Evolutionary conservation across 768 basidiomycete genomes (phyloP), one percentile per base, ranked within the genome.

Genomic region (Pluteus cervinus): DNA sequence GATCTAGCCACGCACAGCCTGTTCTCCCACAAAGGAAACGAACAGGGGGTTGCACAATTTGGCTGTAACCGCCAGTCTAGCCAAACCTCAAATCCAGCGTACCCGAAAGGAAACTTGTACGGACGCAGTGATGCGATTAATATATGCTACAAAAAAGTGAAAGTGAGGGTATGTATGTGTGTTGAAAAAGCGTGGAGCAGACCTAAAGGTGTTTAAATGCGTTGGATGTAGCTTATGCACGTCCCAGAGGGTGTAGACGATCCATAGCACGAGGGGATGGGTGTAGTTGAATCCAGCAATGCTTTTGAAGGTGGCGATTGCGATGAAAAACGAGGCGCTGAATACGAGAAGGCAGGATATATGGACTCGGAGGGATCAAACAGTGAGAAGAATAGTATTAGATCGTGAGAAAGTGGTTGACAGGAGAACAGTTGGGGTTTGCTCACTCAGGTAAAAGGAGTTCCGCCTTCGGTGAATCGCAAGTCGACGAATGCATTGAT

Each of bases 401-500:
- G n/a, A n/a, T n/a, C n/a, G 37, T 41, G 36, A 50, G 33, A 55
- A 73, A 76, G 52, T 11, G 34, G 29, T 32, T 18, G 23, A 26
- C 24, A 25, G n/a, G n/a, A 16, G 49, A 58, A 33, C 44, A 71
- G 26, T 21, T 24, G 34, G 23, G n/a, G 15, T 33, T 12, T 22
- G n/a, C 62, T 39, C 41, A 73, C 88, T 96, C 96, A 99, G 52
- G 90, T 93, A 42, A 89, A 63, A 3, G 96, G 91, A 15, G 96
- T 99, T 30, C 96, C 96, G 52, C 98, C 96, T 65, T 99, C 96
- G 40, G 91, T 90, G 56, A 96, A 93, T 61, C 97, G 93, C 73
- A 99, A 98, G 1, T 96, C 96, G 38, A 99, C 91, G 56, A 99
- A 98, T 7, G 91, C 96, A 50, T 99, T 99, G 57, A 97, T 81